Evolutionary conservation across 2,329 filamentous ascomycete species (phyloP), one percentile per base, ranked within the genome.

Genomic region (Plectosphaerella plurivora): DNA sequence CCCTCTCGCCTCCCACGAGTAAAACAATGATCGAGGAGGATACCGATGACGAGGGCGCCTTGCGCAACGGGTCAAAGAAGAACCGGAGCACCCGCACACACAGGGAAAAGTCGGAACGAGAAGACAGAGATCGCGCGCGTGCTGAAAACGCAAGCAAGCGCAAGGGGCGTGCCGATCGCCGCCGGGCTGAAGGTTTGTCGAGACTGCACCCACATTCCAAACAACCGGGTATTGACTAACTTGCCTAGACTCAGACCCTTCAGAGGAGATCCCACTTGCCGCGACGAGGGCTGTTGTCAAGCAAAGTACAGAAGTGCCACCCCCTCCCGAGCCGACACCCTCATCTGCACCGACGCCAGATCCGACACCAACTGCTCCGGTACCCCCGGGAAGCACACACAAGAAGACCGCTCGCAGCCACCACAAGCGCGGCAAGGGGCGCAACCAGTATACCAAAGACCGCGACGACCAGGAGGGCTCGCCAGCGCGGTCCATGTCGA

Each of bases 401-500:
- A 89, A 87, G 65, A 87, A 87, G 60, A 71, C 70, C 53, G 76
- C 84, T 62, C 79, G 83, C 60, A 78, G 84, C 7, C 76, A 81
- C 59, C 84, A 87, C 62, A 85, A 87, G 56, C 83, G 84, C 60
- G 84, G 79, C 36, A 84, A 86, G 53, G 87, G 88, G 16, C 85
- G 88, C 57, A 94, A 93, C 58, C 90, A 94, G 67, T 92, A 93
- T 62, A 92, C 88, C 1, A 88, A 87, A 63, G 87, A 92, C 57
- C 81, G 85, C 45, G 87, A 90, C 47, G 76, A 78, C 16, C 75
- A 75, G 28, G 79, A 83, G 25, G 79, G 75, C 24, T 84, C 84
- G 5, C 80, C 82, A 10, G 73, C 75, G 39, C 71, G 83, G 56
- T 79, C 81, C 53, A 82, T 65, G 73, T 81, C 58, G 72, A 81